phyloP scores from a whole-genome alignment of 1,284 basidiomycete species.

The Sporisorium sorghi region DNA sequence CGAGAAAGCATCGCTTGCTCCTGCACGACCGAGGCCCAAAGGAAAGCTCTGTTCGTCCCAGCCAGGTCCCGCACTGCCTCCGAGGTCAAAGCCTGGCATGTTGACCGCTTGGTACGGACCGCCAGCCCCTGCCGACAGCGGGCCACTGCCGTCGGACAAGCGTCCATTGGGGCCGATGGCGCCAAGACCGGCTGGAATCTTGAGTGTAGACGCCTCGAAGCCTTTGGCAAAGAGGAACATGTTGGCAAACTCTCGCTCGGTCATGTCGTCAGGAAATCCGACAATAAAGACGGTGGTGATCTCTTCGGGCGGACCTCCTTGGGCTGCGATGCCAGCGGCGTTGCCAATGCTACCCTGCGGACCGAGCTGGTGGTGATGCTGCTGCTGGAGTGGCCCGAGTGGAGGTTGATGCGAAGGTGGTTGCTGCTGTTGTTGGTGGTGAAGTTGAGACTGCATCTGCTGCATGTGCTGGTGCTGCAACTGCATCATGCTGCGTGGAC shows the following conservation, averaged over 20 bases:
- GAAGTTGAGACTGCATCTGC: slow-evolving; percentile 55
- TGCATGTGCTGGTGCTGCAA: slow-evolving; percentile 62
- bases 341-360: slow-evolving; percentile 30
- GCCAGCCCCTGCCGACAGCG: slow-evolving; percentile 37
- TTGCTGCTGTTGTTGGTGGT: slow-evolving; percentile 29
- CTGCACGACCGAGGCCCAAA: slow-evolving; percentile 50
- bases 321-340: slow-evolving; percentile 17
- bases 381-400: slow-evolving; percentile 13
- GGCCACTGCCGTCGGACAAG: slow-evolving; percentile 28
- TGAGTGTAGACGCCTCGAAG: slow-evolving; percentile 96
- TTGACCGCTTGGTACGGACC: slow-evolving; percentile 62
- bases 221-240: slow-evolving; percentile 97
- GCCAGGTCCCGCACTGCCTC: slow-evolving; percentile 22
- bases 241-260: slow-evolving; percentile 98
- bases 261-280: slow-evolving; percentile 98
- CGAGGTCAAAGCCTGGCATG: slow-evolving; percentile 52
- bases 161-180: slow-evolving; percentile 34
- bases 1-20: slow-evolving; percentile 45
- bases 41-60: slow-evolving; percentile 57
- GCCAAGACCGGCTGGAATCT: slow-evolving; percentile 90
- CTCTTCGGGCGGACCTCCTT: slow-evolving; percentile 75
- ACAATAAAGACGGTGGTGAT: slow-evolving; percentile 99
- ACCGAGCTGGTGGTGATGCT: slow-evolving; percentile 31
- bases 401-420: neutral
- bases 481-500: slow-evolving; percentile 61